These are phyloP conservation scores for Monosporascus sp. DNA, from an alignment of 2,329 filamentous ascomycete genomes.

Conservation along the genomic window DNA sequence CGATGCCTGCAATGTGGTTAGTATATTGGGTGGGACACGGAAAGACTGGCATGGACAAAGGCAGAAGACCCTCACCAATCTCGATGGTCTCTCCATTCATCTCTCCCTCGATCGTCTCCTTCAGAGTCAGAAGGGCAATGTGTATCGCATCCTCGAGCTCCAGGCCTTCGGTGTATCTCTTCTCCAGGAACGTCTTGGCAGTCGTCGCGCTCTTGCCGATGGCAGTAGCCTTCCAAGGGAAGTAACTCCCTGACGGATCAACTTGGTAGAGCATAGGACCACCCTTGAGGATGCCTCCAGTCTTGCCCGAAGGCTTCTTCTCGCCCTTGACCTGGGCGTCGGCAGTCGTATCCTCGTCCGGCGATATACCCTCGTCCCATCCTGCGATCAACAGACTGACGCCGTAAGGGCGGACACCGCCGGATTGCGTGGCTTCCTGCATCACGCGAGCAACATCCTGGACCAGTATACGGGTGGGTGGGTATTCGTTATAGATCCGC, in stretches of 20 bases:
- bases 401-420: constrained; percentile 94
- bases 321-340: constrained; percentile 49
- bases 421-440: constrained; percentile 97
- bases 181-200: constrained; percentile 98
- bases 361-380: constrained; percentile 95
- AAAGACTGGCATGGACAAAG: neutral
- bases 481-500: constrained; percentile 99
- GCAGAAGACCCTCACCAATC: constrained; percentile 61
- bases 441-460: constrained; percentile 97
- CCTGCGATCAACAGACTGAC: constrained; percentile 93
- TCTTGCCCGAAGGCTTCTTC: constrained; percentile 77
- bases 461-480: constrained; percentile 97
- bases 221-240: constrained; percentile 98
- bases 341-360: constrained; percentile 64
- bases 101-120: constrained; percentile 98
- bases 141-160: constrained; percentile 98
- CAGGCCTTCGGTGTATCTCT: constrained; percentile 94
- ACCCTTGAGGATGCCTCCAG: constrained; percentile 90
- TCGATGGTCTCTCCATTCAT: constrained; percentile 99
- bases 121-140: constrained; percentile 92
- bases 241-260: constrained; percentile 97
- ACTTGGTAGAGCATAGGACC: constrained; percentile 98
- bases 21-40: constrained; percentile 15
- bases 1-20: constrained; percentile 63
- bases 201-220: constrained; percentile 98